Evolutionary conservation across 129 eudicot species (phyloP).

Genomic region (Helichrysum umbraculigerum): DNA sequence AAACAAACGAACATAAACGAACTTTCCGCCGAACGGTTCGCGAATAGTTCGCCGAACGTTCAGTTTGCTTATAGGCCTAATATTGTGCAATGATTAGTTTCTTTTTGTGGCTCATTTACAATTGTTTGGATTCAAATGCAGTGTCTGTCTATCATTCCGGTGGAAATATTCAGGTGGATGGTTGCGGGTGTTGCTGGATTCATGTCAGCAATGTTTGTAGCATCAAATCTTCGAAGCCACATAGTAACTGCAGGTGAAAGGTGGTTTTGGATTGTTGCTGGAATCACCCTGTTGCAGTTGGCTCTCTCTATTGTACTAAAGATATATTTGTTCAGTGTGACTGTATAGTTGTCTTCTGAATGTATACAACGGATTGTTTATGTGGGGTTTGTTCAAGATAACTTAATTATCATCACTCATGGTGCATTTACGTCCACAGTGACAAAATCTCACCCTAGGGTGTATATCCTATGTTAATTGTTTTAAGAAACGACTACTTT

Average conservation of each 20-base stretch:
- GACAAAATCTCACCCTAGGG: too few species aligned
- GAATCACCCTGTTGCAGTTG: conserved; percentile 1
- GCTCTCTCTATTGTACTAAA: conserved; percentile 15
- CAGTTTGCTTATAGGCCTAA: too few species aligned
- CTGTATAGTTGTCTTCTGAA: conserved; percentile 20
- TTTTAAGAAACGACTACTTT: too few species aligned
- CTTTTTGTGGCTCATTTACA: neutral
- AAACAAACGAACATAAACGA: too few species aligned
- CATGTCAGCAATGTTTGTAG: conserved; percentile 16
- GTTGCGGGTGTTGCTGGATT: conserved; percentile 2
- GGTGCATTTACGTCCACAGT: too few species aligned
- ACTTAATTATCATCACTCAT: too few species aligned
- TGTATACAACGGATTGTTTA: too few species aligned
- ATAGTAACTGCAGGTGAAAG: conserved; percentile 10
- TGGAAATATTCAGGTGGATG: conserved; percentile 15
- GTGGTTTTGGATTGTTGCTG: conserved; percentile 9
- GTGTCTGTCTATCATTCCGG: conserved; percentile 9
- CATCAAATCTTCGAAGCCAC: conserved; percentile 7
- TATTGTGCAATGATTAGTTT: neutral
- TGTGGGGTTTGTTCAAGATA: too few species aligned
- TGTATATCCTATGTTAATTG: too few species aligned
- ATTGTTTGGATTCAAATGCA: conserved; percentile 8
- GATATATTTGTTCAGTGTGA: neutral
- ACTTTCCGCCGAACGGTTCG: too few species aligned
- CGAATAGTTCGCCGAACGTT: too few species aligned